These are phyloP conservation scores for Suhomyces prunicola DNA, from an alignment of 805 yeast species.

Conservation along the genomic window DNA sequence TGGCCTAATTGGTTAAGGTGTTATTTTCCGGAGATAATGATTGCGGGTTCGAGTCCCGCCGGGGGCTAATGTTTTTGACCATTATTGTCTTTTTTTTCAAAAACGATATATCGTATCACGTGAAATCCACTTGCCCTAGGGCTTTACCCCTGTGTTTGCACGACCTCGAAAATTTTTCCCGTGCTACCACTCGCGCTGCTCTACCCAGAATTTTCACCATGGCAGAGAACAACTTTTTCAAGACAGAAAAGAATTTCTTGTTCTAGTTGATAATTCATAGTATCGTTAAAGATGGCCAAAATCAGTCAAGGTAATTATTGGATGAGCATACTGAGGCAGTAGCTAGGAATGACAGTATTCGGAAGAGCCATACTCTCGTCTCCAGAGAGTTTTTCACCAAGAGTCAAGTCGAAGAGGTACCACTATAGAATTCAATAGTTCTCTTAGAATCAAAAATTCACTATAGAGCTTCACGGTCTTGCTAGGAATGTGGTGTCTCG, in stretches of 20 bases:
- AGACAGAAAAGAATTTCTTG: not conserved
- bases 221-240: slow-evolving; percentile 3
- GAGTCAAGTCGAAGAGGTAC: not conserved
- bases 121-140: too few species aligned
- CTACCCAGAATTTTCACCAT: slow-evolving; percentile 3
- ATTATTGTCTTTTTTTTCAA: not conserved
- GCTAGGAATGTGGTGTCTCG: not conserved
- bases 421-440: not conserved
- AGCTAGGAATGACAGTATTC: not conserved
- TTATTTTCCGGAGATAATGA: slow-evolving; percentile 68
- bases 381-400: not conserved
- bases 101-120: not conserved
- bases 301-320: slow-evolving; percentile 55
- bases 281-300: slow-evolving; percentile 51
- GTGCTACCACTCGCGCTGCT: slow-evolving; percentile 4
- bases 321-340: not conserved
- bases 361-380: not conserved
- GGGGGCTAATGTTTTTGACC: slow-evolving; percentile 39
- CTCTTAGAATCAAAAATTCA: too few species aligned
- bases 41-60: slow-evolving; percentile 82
- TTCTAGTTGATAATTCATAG: slow-evolving; percentile 2
- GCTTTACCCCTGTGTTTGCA: slow-evolving; percentile 5
- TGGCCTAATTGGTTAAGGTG: slow-evolving; percentile 77
- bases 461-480: not conserved
- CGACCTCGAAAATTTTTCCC: slow-evolving; percentile 8